Conservation (phyloP, 148 eudicot genomes). For the Heliosperma pusillum region DNA sequence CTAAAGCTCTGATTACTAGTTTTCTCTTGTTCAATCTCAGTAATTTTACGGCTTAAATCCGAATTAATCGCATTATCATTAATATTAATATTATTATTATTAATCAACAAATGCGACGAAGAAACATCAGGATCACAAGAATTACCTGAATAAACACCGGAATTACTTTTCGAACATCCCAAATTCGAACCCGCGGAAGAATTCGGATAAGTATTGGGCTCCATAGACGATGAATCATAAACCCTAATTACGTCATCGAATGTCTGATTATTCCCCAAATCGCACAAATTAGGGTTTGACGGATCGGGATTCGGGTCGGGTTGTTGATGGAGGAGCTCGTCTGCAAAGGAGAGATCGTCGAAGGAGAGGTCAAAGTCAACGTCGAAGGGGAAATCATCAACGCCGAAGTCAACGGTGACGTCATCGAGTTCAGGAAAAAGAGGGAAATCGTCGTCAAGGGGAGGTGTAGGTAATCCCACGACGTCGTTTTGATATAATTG, state of each 20-base stretch:
- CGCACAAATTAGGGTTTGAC: conserved; percentile 12
- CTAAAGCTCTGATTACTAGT: background rate
- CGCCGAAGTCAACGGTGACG: conserved; percentile 4
- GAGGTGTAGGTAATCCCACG: conserved; percentile 6
- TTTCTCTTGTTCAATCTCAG: background rate
- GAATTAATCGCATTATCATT: background rate
- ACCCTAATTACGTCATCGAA: conserved; percentile 6
- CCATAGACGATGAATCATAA: conserved; percentile 24
- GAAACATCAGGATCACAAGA: conserved; percentile 27
- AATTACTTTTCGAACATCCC: conserved; percentile 22
- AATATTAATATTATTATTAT: background rate
- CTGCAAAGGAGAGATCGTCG: conserved; percentile 54
- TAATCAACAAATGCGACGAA: conserved; percentile 17
- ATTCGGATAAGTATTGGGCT: conserved; percentile 5
- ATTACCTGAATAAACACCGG: conserved; percentile 30
- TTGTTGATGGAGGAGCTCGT: conserved; percentile 29
- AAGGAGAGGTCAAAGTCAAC: conserved; percentile 42
- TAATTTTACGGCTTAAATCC: background rate
- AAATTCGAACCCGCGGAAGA: conserved; percentile 28
- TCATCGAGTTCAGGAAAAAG: background rate
- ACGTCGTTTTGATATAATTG: background rate
- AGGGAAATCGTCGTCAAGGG: background rate
- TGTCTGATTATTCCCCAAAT: background rate
- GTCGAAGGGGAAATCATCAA: conserved; percentile 29
- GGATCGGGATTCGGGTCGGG: conserved; percentile 2